Evolutionary conservation across 192 early-diverging fungal genomes (phyloP).

Genomic region (Linnemannia exigua): DNA sequence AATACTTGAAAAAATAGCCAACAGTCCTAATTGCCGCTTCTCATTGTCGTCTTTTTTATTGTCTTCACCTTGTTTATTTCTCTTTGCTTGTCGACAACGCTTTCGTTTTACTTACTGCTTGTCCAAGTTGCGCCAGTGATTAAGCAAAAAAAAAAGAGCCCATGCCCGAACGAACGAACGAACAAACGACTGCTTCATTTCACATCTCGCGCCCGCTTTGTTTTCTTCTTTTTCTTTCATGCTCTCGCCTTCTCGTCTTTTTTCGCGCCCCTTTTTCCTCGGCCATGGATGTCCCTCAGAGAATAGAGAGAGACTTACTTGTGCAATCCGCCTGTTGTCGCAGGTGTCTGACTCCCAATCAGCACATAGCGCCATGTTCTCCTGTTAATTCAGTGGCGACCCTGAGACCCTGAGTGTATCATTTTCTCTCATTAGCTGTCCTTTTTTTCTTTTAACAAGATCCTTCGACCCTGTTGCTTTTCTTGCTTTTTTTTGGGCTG

Average conservation of each 20-base stretch:
- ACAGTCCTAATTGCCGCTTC: background rate
- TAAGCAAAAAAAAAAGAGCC: background rate
- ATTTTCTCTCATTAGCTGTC: no score
- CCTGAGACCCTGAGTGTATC: background rate
- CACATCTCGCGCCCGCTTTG: background rate
- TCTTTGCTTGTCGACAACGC: background rate
- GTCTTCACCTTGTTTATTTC: background rate
- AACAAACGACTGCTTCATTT: background rate
- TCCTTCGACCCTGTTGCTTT: background rate
- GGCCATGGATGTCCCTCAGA: background rate
- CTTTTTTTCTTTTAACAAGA: no score
- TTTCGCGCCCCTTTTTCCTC: background rate
- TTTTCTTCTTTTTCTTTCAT: background rate
- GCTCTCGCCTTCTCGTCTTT: background rate
- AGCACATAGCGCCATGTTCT: background rate
- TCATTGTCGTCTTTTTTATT: background rate
- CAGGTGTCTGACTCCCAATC: background rate
- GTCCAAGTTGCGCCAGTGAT: background rate
- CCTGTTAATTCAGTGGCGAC: background rate
- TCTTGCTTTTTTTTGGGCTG: background rate
- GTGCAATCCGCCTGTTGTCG: background rate
- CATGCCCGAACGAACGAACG: background rate
- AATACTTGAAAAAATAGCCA: background rate
- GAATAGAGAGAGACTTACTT: background rate
- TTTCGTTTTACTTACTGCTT: background rate